Evolutionary conservation across 306 rosid genomes (phyloP), one percentile per base, ranked within the genome.

Genomic region (Cucurbita moschata): DNA sequence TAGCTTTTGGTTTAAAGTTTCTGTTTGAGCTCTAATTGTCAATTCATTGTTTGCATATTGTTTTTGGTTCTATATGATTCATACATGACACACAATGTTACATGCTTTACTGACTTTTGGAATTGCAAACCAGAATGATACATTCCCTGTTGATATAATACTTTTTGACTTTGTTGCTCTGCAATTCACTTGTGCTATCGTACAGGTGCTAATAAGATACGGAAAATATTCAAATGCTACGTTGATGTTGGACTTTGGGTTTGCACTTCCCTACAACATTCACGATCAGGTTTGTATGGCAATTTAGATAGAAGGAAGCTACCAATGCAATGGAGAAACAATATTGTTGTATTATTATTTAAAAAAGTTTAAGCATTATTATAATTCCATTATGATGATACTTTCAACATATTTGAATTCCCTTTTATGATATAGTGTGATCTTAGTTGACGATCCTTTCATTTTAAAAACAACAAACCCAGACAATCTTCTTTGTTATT

Each of bases 181-280:
- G 13, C 1, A 23, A 21, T 68, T 67, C 19, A 67, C 73, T 46
- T 5, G 52, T 23, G 64, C 71, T 38, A 74, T 64, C 74, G 52
- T 78, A 39, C 55, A 92, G 97, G 94, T 92, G n/a, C 77, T 85
- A 53, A 89, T 89, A 83, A 87, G 90, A 69, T 87, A 89, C 59
- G 97, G 97, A 72, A 88, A 89, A 54, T 89, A 89, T 85, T 77
- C 94, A 74, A 89, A 89, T 79, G 89, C 90, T 75, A 88, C 90
- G 74, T 79, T 92, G 80, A 72, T 88, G 81, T 78, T 89, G 86
- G 96, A 92, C 81, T 89, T 89, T 77, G 96, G 97, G 78, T 92
- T 92, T 84, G 79, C 96, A 42, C 80, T 92, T 73, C 87, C 94
- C 5, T 51, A 76, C 84, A 92, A 89, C 87, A 79, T 72, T 71